These are phyloP conservation scores for Stephanodiscus minutulus DNA, from an alignment of 108 stramenopile species.

Conservation along the genomic window DNA sequence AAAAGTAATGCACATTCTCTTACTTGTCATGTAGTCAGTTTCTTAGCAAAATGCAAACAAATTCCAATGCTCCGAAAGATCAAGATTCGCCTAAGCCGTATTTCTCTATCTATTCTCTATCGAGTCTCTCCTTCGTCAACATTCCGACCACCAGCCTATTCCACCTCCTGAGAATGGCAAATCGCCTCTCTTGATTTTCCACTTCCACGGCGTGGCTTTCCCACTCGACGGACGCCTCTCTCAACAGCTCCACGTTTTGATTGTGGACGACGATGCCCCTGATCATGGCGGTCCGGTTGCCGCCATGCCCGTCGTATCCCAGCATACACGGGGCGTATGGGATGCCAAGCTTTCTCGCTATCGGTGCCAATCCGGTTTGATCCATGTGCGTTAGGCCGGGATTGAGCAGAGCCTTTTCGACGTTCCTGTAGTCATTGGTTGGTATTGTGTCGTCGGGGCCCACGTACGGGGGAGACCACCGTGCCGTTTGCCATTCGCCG, in stretches of 20 bases:
- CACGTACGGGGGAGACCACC: constrained; percentile 65
- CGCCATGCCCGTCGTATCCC: constrained; percentile 84
- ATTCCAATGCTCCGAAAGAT: neutral
- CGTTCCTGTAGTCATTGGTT: constrained; percentile 76
- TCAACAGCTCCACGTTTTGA: constrained; percentile 73
- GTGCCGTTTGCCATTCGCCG: constrained; percentile 82
- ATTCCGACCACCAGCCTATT: constrained; percentile 75
- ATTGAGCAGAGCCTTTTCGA: constrained; percentile 81
- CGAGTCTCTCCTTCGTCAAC: constrained; percentile 72
- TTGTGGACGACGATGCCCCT: constrained; percentile 84
- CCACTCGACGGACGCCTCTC: constrained; percentile 75
- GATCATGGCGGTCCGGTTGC: constrained; percentile 76
- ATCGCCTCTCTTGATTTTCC: constrained; percentile 54
- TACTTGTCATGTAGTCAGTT: neutral
- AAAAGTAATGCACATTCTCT: too few species aligned
- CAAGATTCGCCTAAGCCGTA: constrained; percentile 47
- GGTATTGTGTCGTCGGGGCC: constrained; percentile 78
- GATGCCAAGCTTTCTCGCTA: constrained; percentile 76
- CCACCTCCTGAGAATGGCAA: constrained; percentile 62
- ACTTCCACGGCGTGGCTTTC: constrained; percentile 57
- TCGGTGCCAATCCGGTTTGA: constrained; percentile 49
- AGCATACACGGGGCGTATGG: constrained; percentile 88
- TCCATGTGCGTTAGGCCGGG: constrained; percentile 86
- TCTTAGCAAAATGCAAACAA: neutral
- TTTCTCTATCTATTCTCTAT: too few species aligned